A percentile compares a stretch with the other conserved stretches of the same genome.
phyloP scores from a whole-genome alignment of 768 basidiomycete genomes.

The Gautieria morchelliformis region DNA sequence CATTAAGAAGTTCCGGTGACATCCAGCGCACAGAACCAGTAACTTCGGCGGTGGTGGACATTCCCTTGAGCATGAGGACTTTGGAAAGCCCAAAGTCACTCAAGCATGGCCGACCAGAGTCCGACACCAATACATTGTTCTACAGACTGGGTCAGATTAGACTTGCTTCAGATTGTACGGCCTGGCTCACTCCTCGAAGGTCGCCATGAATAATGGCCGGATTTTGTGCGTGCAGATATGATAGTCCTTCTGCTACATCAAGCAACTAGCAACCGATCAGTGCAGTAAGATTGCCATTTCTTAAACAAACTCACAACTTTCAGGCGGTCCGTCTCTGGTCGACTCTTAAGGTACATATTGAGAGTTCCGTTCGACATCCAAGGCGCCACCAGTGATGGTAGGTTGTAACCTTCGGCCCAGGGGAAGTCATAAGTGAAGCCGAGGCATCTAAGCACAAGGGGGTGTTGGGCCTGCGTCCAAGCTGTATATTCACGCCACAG shows the following conservation, averaged over 20 bases:
- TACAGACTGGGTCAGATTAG: neutral
- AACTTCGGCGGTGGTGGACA: conserved; percentile 3
- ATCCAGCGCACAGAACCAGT: conserved; percentile 15
- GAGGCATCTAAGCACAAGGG: neutral
- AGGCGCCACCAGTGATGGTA: neutral
- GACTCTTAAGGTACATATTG: neutral
- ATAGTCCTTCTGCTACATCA: conserved; percentile 33
- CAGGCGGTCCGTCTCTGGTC: neutral
- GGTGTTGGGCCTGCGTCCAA: neutral
- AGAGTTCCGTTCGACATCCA: conserved; percentile 1
- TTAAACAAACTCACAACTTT: neutral
- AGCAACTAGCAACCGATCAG: conserved; percentile 22
- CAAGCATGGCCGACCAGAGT: conserved; percentile 31
- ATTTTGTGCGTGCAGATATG: conserved; percentile 32
- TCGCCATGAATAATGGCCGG: conserved; percentile 24
- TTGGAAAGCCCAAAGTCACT: conserved; percentile 38
- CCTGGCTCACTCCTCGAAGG: neutral
- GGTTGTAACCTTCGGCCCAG: neutral
- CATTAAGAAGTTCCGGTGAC: conserved; percentile 22
- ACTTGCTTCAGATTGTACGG: neutral
- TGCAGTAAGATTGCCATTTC: neutral
- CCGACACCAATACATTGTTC: conserved; percentile 18
- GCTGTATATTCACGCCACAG: neutral
- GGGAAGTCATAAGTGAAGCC: neutral
- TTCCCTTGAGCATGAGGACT: conserved; percentile 7